Base-by-base conservation (phyloP, 2,329 filamentous ascomycete species). In the Fusarium guadeloupense region DNA sequence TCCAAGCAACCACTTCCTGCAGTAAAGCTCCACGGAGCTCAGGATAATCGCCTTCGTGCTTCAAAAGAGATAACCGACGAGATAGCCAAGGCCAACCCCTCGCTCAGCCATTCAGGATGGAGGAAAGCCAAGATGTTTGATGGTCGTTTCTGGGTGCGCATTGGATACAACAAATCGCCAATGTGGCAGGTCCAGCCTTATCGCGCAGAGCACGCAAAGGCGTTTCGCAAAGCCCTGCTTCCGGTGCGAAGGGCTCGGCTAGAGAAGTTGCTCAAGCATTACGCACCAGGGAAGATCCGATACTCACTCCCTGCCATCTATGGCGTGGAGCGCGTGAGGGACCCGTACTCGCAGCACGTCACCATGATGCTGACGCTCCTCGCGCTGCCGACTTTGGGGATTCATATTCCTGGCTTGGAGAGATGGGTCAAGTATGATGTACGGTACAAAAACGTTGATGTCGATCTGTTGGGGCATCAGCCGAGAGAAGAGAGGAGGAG, bases 131-230 rank as follows among this genome's bases (percentile, higher is more conserved):
- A 71, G 40, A 70, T 83, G 48, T 89, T 81, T 75, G 87, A 89
- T 70, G 83, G 85, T 0, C 83, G 87, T 3, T 89, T 82, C 72
- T 89, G 87, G 87, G 72, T 88, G 14, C 77, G 80, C 14, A 50
- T 86, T 9, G 72, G 73, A 17, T 74, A 78, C 40, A 78, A 79
- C 6, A 72, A 80, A 7, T 78, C 78, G 4, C 75, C 75, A 43
- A 70, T 71, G 13, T 73, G 83, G 14, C 69, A 75, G 16, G 59
- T 86, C 3, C 76, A 76, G 28, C 84, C 84, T 0, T 81, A 83
- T 62, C 69, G 75, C 3, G 61, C 67, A 2, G 75, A 76, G 28
- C 72, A 81, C 55, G 76, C 78, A 34, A 81, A 83, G 62, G 59
- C 72, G 0, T 85, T 87, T 59, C 79, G 81, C 16, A 77, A 78